A percentile compares a stretch with the other conserved stretches of the same genome.
Evolutionary conservation across 768 basidiomycete species (phyloP).

Genomic region (Hygrophorus russula): DNA sequence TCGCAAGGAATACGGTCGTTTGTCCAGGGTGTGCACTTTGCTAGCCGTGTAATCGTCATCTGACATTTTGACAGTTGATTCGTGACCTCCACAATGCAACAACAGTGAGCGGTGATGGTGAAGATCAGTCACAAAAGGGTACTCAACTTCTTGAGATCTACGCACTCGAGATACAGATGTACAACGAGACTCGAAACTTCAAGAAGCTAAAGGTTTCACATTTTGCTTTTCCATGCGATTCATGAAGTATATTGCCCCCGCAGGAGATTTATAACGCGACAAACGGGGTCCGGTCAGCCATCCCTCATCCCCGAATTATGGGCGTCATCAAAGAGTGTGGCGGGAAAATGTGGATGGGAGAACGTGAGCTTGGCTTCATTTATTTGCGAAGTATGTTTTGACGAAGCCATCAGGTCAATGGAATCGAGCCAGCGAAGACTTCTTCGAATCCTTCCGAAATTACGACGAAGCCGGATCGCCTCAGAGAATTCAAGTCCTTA

Average conservation of each 20-base stretch:
- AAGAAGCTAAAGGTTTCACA: constrained; percentile 80
- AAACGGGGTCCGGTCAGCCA: constrained; percentile 85
- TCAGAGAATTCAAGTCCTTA: constrained; percentile 94
- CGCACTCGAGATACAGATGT: constrained; percentile 99
- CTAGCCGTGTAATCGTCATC: background rate
- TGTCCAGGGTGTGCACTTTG: constrained; percentile 52
- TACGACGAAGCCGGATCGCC: constrained; percentile 98
- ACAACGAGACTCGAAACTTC: constrained; percentile 90
- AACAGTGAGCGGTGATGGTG: constrained; percentile 47
- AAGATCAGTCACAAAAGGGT: constrained; percentile 85
- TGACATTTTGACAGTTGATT: constrained; percentile 42
- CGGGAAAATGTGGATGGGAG: constrained; percentile 99
- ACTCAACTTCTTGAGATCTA: constrained; percentile 95
- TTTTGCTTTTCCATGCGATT: background rate
- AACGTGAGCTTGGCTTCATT: constrained; percentile 44
- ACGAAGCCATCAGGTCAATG: constrained; percentile 63
- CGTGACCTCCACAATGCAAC: constrained; percentile 66
- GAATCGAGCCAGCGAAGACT: constrained; percentile 94
- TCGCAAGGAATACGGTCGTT: constrained; percentile 76
- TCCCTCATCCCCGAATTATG: constrained; percentile 97
- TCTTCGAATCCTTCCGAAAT: constrained; percentile 97
- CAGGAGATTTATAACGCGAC: constrained; percentile 98
- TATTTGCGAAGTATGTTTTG: background rate
- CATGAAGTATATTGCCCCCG: background rate
- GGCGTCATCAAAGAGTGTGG: constrained; percentile 99